A percentile compares a stretch with the other conserved stretches of the same genome.
These are phyloP conservation scores for Galerina marginata DNA, from an alignment of 768 basidiomycete genomes.

Conservation along the genomic window DNA sequence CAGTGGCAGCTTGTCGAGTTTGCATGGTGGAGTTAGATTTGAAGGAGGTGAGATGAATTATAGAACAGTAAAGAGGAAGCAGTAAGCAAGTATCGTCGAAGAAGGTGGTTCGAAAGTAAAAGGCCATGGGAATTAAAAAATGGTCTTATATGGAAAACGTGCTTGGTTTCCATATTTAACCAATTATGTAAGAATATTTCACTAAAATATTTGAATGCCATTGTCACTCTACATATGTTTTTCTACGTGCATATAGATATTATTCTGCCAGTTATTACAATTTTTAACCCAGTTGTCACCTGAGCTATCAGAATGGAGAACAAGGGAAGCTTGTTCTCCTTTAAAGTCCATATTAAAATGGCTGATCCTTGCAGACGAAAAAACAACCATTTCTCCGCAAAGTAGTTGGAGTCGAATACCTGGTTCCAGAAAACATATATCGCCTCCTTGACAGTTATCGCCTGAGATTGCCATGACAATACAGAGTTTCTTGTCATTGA, in stretches of 20 bases:
- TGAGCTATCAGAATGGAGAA: constrained; percentile 24
- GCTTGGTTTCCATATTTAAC: no score
- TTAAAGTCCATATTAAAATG: constrained; percentile 29
- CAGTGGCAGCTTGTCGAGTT: not conserved
- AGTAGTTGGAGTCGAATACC: not conserved
- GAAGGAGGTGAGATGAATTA: no score
- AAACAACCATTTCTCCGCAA: constrained; percentile 2
- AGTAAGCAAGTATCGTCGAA: no score
- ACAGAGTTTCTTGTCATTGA: not conserved
- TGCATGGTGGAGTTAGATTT: no score
- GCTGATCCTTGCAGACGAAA: constrained; percentile 22
- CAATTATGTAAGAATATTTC: no score
- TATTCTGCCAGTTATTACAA: constrained; percentile 12
- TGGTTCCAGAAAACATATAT: not conserved
- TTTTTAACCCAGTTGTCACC: constrained; percentile 5
- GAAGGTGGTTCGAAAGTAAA: no score
- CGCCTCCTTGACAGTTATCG: not conserved
- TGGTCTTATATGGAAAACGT: not conserved
- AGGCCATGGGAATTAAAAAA: no score
- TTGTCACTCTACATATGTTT: not conserved
- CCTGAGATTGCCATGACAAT: not conserved
- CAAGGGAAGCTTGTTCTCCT: constrained; percentile 22
- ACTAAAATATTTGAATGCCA: not conserved
- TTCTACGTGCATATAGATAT: not conserved
- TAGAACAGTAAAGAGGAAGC: no score